Evolutionary conservation across 2,329 filamentous ascomycete species (phyloP), one percentile per base, ranked within the genome.

Genomic region (Saccharata proteae): DNA sequence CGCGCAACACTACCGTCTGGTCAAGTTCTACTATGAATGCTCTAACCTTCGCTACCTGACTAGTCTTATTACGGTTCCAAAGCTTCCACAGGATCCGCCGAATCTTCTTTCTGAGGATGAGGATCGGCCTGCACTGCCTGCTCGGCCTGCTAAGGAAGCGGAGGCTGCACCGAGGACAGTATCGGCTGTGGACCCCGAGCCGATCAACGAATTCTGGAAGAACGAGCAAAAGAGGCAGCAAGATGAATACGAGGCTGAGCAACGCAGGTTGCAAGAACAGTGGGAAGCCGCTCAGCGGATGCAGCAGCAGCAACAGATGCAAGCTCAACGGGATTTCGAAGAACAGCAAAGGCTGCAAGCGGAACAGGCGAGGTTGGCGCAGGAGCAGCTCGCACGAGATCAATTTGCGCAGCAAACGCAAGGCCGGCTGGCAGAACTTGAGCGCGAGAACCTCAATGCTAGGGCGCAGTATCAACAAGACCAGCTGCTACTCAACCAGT

Each of bases 11-110:
- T 88, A 96, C 63, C 81, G 90, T 12, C 71, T 98, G 11, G 81
- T 93, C 51, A 90, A 92, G 51, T 98, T 96, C 61, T 98, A 98
- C 62, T 96, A 96, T 58, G 90, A 98, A 60, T 98, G 90, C 59
- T 94, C 90, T 8, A 98, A 96, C 55, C 69, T 98, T 34, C 80
- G 90, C 44, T 98, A 98, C 53, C 70, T 98, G 29, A 98, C 90
- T 10, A 93, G 85, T 48, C 67, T 98, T 30, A 96, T 98, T 49
- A 93, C 84, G 2, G 84, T 98, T 5, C 90, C 90, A 1, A 96
- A 94, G 55, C 71, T 98, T 30, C 86, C 90, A 1, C 83, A 93
- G 58, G 86, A 96, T 34, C 82, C 90, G 1, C 90, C 90, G 1
- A 96, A 83, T 47, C 67, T 96, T 22, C 67, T 94, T 11, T 74